Conservation (phyloP, 345 rosid genomes). For the Carallia pectinifolia region DNA sequence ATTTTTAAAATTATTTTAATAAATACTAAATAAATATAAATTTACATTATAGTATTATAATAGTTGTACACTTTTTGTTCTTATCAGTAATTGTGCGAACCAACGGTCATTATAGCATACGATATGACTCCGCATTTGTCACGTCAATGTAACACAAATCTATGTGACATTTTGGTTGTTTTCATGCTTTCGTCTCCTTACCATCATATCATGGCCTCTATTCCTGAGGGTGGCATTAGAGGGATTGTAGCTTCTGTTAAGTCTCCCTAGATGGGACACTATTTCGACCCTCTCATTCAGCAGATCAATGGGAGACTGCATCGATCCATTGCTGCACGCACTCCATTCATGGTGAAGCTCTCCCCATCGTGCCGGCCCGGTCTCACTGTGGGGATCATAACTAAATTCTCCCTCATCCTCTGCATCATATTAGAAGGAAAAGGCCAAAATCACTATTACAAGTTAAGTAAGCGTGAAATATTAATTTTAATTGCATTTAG, state of each 20-base stretch:
- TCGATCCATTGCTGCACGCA: constrained; percentile 50
- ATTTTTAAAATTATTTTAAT: too few relatives aligned
- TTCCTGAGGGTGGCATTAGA: constrained; percentile 58
- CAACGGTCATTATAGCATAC: too few relatives aligned
- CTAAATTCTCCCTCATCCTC: constrained; percentile 69
- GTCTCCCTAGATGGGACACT: constrained; percentile 43
- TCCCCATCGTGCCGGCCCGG: constrained; percentile 72
- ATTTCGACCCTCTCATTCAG: constrained; percentile 42
- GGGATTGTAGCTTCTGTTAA: constrained; percentile 52
- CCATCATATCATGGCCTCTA: constrained; percentile 91
- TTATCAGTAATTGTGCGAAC: too few relatives aligned
- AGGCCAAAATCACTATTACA: neutral
- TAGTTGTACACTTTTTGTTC: too few relatives aligned
- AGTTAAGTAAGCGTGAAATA: too few relatives aligned
- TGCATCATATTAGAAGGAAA: constrained; percentile 7
- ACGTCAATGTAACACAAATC: neutral
- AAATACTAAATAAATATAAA: too few relatives aligned
- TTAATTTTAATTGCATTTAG: too few relatives aligned
- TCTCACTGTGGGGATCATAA: constrained; percentile 32
- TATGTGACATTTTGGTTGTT: neutral
- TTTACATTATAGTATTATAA: too few relatives aligned
- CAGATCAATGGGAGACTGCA: constrained; percentile 82
- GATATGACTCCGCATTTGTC: too few relatives aligned
- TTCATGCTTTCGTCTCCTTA: constrained; percentile 11
- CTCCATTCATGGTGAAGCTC: constrained; percentile 51